Evolutionary conservation across 2,329 filamentous ascomycete genomes (phyloP), one percentile per base, ranked within the genome.

Genomic region (Chaetothyriales sp.): DNA sequence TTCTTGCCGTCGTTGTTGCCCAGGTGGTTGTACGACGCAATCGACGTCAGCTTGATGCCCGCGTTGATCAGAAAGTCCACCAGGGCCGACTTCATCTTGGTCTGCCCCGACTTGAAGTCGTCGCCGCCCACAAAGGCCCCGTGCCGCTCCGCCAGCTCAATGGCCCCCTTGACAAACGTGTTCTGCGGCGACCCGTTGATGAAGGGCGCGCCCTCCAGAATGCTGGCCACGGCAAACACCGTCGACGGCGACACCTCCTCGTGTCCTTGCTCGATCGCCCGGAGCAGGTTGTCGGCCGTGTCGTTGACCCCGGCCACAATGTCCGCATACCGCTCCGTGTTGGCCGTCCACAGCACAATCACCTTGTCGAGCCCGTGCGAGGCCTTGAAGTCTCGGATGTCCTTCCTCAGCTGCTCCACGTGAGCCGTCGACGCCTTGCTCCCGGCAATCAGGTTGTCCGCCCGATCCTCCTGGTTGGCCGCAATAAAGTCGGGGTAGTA

Each of bases 401-500:
- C 89, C 69, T 86, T 78, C 65, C 89, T 89, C 64, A 98, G 83
- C 68, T 90, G 80, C 74, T 97, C 89, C 47, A 98, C 87, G 66
- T 98, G 92, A 52, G 81, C 88, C 71, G 74, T 82, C 68, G 76
- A 88, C 58, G 89, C 89, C 74, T 92, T 94, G 70, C 76, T 78
- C 49, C 92, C 92, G 57, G 85, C 73, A 47, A 97, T 70, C 57
- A 94, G 65, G 64, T 98, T 97, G 73, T 98, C 89, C 59, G 90
- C 92, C 64, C 92, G 86, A 65, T 89, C 89, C 70, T 92, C 89
- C 74, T 98, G 92, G 75, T 98, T 98, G 67, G 92, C 86, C 60
- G 92, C 92, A 66, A 98, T 98, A 76, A 98, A 98, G 72, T 97
- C 92, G 1, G 92, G 92, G 70, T 98, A 98, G 80, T 98, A 98